These are phyloP conservation scores for Polygonum aviculare DNA, from an alignment of 148 eudicot genomes.

Conservation along the genomic window DNA sequence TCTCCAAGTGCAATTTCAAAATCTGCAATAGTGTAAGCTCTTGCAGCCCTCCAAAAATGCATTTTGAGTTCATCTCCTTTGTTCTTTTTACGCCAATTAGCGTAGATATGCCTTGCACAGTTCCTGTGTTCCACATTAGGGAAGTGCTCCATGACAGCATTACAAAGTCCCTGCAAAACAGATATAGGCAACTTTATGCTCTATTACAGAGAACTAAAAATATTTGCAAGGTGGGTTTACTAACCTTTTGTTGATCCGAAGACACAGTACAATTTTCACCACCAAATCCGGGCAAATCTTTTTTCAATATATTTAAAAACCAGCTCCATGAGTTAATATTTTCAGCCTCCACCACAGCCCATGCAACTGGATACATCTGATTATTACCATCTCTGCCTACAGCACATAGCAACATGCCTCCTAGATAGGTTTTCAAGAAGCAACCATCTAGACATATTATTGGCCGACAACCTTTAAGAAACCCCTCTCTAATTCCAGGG, in stretches of 20 bases:
- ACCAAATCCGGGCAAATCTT: not conserved
- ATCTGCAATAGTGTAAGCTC: not conserved
- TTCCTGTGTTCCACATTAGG: constrained; percentile 7
- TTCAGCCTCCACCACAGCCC: not conserved
- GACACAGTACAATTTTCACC: not conserved
- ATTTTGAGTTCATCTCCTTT: not conserved
- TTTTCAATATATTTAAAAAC: not conserved
- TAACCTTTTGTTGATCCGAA: not conserved
- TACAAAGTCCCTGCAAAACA: not conserved
- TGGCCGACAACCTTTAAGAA: not conserved
- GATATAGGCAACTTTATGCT: not conserved
- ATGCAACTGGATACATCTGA: not conserved
- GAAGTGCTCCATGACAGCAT: not conserved
- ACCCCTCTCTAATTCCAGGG: not conserved
- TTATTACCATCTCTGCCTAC: not conserved
- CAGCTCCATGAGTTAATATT: constrained; percentile 5
- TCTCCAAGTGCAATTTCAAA: too few species aligned
- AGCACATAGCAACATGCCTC: not conserved
- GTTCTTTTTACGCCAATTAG: not conserved
- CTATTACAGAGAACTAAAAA: not conserved
- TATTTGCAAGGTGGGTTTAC: not conserved
- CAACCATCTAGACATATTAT: not conserved
- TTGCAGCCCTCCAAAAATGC: not conserved
- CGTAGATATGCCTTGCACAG: not conserved
- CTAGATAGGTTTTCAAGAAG: not conserved